Evolutionary conservation across 306 rosid genomes (phyloP).

Genomic region (Datisca glomerata): DNA sequence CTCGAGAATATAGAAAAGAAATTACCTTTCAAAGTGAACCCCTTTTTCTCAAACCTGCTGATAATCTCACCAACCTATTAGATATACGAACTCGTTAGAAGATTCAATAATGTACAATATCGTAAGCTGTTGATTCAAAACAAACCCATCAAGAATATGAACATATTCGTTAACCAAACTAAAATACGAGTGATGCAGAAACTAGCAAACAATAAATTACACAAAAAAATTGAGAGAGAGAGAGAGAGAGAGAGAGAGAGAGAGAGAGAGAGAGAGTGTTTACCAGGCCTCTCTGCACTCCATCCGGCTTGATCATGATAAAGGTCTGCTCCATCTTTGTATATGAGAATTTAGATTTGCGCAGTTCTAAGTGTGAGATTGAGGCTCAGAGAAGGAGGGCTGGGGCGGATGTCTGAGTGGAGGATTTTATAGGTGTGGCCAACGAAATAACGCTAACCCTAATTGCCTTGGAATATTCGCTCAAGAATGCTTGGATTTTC

Average conservation of each 20-base stretch:
- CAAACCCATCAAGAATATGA: too few species aligned
- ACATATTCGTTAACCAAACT: too few species aligned
- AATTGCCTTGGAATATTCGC: not conserved
- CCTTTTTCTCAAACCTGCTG: constrained; percentile 94
- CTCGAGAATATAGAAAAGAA: too few species aligned
- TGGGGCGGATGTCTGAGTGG: not conserved
- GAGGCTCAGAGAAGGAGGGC: not conserved
- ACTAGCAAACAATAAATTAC: not conserved
- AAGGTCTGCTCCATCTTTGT: constrained; percentile 10
- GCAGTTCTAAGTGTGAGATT: not conserved
- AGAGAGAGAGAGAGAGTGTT: too few species aligned
- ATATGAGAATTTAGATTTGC: not conserved
- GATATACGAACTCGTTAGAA: too few species aligned
- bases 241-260: too few species aligned
- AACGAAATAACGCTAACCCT: not conserved
- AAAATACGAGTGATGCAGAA: too few species aligned
- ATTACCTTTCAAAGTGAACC: constrained; percentile 70
- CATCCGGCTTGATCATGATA: constrained; percentile 15
- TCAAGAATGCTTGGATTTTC: too few species aligned
- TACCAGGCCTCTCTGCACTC: constrained; percentile 13
- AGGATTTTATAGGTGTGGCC: not conserved
- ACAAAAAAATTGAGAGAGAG: too few species aligned
- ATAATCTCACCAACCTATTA: constrained; percentile 78
- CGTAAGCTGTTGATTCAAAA: too few species aligned
- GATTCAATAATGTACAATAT: too few species aligned